A percentile compares a stretch with the other conserved stretches of the same genome.
phyloP scores from a whole-genome alignment of 805 yeast species.

The Schwanniomyces vanrijiae region DNA sequence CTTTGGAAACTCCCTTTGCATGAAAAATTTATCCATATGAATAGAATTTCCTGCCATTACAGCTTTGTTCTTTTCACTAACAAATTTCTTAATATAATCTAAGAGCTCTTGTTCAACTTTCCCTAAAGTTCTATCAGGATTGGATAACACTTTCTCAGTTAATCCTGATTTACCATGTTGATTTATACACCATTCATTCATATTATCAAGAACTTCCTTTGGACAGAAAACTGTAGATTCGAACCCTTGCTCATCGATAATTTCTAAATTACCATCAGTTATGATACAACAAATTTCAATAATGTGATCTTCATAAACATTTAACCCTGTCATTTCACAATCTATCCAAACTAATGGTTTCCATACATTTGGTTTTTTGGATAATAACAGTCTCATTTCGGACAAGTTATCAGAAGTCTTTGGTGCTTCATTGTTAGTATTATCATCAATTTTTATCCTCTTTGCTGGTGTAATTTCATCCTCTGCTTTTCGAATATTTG shows the following conservation, averaged over 20 bases:
- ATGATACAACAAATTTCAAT: constrained; percentile 90
- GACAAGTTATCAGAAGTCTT: neutral
- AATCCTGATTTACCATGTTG: constrained; percentile 82
- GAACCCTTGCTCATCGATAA: constrained; percentile 70
- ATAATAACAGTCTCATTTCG: constrained; percentile 2
- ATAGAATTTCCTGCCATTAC: constrained; percentile 89
- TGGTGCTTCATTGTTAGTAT: neutral
- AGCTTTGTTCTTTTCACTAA: constrained; percentile 56
- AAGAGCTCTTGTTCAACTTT: constrained; percentile 68
- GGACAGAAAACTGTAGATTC: constrained; percentile 80
- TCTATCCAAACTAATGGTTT: constrained; percentile 85
- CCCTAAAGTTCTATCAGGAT: constrained; percentile 50
- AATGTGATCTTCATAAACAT: constrained; percentile 70
- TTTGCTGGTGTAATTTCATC: neutral
- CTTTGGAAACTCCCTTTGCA: constrained; percentile 80
- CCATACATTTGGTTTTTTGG: constrained; percentile 5
- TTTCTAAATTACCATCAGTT: constrained; percentile 77
- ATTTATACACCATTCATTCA: constrained; percentile 86
- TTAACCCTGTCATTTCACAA: constrained; percentile 97
- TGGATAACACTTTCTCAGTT: constrained; percentile 62
- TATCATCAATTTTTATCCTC: neutral
- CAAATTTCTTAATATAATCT: constrained; percentile 55
- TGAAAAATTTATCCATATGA: constrained; percentile 86
- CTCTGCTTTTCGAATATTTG: neutral
- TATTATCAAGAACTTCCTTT: constrained; percentile 56